Conservation (phyloP, 148 eudicot genomes). For the Simmondsia chinensis region DNA sequence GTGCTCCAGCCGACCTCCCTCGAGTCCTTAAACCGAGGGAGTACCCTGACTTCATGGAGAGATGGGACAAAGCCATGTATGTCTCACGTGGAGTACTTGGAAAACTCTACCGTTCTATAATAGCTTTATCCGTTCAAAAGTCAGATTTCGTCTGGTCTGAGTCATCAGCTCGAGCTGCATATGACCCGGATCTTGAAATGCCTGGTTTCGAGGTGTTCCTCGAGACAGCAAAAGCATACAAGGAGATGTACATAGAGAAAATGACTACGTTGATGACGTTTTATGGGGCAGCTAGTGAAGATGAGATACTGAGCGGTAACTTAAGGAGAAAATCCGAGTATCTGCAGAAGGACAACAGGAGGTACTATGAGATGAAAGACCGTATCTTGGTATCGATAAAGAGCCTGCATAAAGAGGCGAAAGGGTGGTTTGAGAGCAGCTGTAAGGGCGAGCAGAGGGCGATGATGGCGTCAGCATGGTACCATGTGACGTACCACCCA, state of each 20-base stretch:
- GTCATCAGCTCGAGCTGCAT: slow-evolving; percentile 34
- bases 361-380: slow-evolving; percentile 66
- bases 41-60: slow-evolving; percentile 93
- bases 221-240: slow-evolving; percentile 46
- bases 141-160: slow-evolving; percentile 23
- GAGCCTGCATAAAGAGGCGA: slow-evolving; percentile 64
- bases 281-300: slow-evolving; percentile 64
- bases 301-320: slow-evolving; percentile 78
- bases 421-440: slow-evolving; percentile 62
- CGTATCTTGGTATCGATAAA: slow-evolving; percentile 60
- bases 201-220: slow-evolving; percentile 55
- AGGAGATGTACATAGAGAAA: slow-evolving; percentile 64
- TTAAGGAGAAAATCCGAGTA: slow-evolving; percentile 38
- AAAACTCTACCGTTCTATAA: slow-evolving; percentile 67
- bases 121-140: slow-evolving; percentile 20
- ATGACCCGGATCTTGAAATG: slow-evolving; percentile 56
- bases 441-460: slow-evolving; percentile 33
- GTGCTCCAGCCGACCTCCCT: slow-evolving; percentile 97
- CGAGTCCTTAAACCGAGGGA: slow-evolving; percentile 58
- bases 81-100: slow-evolving; percentile 62
- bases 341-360: slow-evolving; percentile 67
- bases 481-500: slow-evolving; percentile 75
- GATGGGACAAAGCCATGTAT: slow-evolving; percentile 65
- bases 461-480: slow-evolving; percentile 93
- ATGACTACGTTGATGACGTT: slow-evolving; percentile 46